phyloP scores from a whole-genome alignment of 78 protist genomes.

The Dictyostelium citrinum region DNA sequence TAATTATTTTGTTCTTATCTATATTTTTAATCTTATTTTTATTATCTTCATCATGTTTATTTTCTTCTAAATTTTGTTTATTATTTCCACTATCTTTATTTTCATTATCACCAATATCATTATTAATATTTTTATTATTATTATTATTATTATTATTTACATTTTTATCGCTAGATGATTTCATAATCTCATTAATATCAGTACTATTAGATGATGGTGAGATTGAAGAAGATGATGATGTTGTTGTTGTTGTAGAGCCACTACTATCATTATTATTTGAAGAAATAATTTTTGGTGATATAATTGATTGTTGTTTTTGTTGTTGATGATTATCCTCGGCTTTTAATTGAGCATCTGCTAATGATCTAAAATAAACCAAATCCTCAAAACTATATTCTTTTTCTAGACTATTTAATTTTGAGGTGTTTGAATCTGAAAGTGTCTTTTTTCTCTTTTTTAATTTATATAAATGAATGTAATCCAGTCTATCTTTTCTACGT shows the following conservation, averaged over 20 bases:
- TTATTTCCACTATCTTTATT: background rate
- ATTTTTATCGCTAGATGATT: background rate
- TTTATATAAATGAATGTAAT: conserved; percentile 45
- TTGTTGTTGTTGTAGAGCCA: background rate
- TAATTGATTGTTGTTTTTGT: background rate
- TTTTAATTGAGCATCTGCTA: conserved; percentile 70
- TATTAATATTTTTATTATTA: background rate
- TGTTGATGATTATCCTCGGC: conserved; percentile 19
- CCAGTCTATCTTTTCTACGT: conserved; percentile 55
- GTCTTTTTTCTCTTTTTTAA: conserved; percentile 36
- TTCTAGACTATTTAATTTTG: conserved; percentile 13
- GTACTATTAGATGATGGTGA: background rate
- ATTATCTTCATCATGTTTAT: background rate
- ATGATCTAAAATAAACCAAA: conserved; percentile 62
- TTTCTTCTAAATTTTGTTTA: background rate
- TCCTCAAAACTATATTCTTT: conserved; percentile 62
- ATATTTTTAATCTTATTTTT: background rate
- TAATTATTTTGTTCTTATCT: no score
- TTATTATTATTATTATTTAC: background rate
- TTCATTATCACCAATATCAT: background rate
- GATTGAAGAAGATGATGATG: background rate
- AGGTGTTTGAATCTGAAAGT: background rate
- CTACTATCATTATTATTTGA: background rate
- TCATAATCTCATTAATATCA: background rate
- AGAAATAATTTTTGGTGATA: background rate